These are phyloP conservation scores for Stephanocyclus meneghinianus DNA, from an alignment of 352 stramenopile species.

Conservation along the genomic window DNA sequence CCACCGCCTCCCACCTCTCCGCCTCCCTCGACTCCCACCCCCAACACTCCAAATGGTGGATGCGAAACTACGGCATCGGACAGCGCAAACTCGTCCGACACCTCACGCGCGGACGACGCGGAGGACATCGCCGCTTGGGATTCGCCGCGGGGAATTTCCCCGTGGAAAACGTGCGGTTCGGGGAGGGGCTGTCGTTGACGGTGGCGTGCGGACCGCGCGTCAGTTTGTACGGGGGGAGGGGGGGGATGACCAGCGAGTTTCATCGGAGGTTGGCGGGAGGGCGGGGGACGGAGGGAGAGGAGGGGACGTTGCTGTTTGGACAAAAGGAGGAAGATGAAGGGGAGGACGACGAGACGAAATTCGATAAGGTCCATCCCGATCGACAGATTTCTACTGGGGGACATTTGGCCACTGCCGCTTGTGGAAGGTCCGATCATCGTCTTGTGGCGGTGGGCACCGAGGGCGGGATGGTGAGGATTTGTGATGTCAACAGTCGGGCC, in stretches of 20 bases:
- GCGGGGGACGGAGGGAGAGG: constrained; percentile 9
- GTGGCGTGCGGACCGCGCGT: constrained; percentile 70
- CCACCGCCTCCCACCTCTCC: constrained; percentile 26
- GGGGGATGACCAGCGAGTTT: constrained; percentile 27
- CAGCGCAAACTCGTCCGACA: constrained; percentile 12
- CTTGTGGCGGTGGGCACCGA: constrained; percentile 73
- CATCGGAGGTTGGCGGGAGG: constrained; percentile 33
- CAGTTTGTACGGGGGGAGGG: constrained; percentile 57
- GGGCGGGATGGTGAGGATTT: constrained; percentile 59
- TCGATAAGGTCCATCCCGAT: constrained; percentile 47
- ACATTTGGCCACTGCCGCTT: constrained; percentile 51
- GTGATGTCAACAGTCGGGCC: constrained; percentile 61
- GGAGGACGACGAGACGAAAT: neutral
- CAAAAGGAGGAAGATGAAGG: neutral
- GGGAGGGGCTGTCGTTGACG: constrained; percentile 26
- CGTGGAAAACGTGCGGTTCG: constrained; percentile 27
- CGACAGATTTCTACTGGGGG: constrained; percentile 66
- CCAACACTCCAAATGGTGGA: constrained; percentile 29
- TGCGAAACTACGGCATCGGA: constrained; percentile 38
- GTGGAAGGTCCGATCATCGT: constrained; percentile 61
- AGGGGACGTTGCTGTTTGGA: neutral
- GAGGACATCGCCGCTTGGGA: neutral
- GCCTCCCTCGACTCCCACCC: constrained; percentile 40
- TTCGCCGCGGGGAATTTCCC: neutral
- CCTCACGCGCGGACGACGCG: neutral